Percentiles rank a stretch among this genome's conserved stretches.
Conservation (phyloP, 2,329 filamentous ascomycete species). For the Pseudocercospora vitis region DNA sequence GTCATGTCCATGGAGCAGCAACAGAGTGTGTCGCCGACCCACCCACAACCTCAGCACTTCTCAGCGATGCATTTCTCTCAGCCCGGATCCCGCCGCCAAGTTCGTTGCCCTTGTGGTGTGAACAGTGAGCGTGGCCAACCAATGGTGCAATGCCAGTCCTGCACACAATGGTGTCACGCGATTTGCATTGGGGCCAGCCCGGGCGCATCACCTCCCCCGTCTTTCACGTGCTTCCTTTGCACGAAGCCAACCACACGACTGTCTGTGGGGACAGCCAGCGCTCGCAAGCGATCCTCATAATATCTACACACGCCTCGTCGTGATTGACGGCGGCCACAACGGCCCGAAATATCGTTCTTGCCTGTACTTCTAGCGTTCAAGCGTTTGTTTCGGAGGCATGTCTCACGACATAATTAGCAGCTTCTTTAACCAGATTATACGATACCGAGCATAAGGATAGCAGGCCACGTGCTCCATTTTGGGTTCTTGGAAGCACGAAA, state of each 20-base stretch:
- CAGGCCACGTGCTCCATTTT: no score
- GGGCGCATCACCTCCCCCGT: conserved; percentile 44
- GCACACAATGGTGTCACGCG: conserved; percentile 63
- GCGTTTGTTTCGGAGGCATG: conserved; percentile 13
- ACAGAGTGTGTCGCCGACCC: conserved; percentile 38
- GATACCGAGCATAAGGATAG: conserved; percentile 4
- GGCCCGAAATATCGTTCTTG: background rate
- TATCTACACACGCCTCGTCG: no score
- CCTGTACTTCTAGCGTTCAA: conserved; percentile 19
- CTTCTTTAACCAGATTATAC: conserved; percentile 7
- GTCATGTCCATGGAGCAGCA: conserved; percentile 47
- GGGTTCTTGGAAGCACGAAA: conserved; percentile 3
- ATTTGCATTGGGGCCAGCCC: conserved; percentile 57
- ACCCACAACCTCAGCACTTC: conserved; percentile 14
- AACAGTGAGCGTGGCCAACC: conserved; percentile 54
- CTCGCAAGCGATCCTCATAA: conserved; percentile 9
- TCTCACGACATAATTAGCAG: conserved; percentile 13
- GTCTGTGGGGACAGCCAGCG: conserved; percentile 5
- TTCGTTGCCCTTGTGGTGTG: conserved; percentile 60
- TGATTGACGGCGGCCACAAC: background rate
- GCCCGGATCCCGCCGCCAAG: conserved; percentile 33
- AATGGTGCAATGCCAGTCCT: conserved; percentile 65
- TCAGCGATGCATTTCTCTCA: conserved; percentile 45
- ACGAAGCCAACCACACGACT: conserved; percentile 30
- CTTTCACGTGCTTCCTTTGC: conserved; percentile 55